Evolutionary conservation across 257 asterid genomes (phyloP).

Genomic region (Jacaranda mimosifolia): DNA sequence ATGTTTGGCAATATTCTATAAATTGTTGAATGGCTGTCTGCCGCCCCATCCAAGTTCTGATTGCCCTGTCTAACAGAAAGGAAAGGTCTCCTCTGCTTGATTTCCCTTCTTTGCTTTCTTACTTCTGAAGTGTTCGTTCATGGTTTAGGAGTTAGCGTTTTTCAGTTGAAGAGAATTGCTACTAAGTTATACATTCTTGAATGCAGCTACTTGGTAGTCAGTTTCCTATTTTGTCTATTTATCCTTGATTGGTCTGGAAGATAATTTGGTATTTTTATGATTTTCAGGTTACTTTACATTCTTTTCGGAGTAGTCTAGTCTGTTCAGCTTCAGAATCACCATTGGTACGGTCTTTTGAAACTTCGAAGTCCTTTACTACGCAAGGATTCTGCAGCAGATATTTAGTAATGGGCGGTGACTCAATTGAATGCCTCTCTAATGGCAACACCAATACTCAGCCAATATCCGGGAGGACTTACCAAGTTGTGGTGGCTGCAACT

Average conservation of each 20-base stretch:
- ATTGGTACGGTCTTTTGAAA: constrained; percentile 35
- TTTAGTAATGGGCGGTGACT: constrained; percentile 60
- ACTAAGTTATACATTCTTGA: background rate
- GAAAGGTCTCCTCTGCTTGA: constrained; percentile 52
- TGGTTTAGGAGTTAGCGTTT: background rate
- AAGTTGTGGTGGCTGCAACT: constrained; percentile 96
- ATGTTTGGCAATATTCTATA: background rate
- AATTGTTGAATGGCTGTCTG: constrained; percentile 28
- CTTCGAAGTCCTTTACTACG: constrained; percentile 23
- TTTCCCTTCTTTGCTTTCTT: background rate
- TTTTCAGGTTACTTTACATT: constrained; percentile 55
- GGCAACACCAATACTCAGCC: constrained; percentile 44
- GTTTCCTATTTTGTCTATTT: constrained; percentile 6
- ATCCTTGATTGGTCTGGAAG: constrained; percentile 11
- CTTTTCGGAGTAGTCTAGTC: constrained; percentile 33
- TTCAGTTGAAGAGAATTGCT: background rate
- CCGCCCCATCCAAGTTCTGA: constrained; percentile 36
- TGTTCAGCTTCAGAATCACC: constrained; percentile 31
- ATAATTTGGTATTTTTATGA: constrained; percentile 19
- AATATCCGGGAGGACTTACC: constrained; percentile 64
- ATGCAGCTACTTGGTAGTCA: background rate
- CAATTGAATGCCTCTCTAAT: constrained; percentile 46
- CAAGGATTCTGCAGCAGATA: constrained; percentile 42
- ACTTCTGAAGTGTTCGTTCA: background rate
- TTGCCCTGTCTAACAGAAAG: constrained; percentile 46